Evolutionary conservation across 108 stramenopile species (phyloP), one percentile per base, ranked within the genome.

Genomic region (Pinguiococcus pyrenoidosus): DNA sequence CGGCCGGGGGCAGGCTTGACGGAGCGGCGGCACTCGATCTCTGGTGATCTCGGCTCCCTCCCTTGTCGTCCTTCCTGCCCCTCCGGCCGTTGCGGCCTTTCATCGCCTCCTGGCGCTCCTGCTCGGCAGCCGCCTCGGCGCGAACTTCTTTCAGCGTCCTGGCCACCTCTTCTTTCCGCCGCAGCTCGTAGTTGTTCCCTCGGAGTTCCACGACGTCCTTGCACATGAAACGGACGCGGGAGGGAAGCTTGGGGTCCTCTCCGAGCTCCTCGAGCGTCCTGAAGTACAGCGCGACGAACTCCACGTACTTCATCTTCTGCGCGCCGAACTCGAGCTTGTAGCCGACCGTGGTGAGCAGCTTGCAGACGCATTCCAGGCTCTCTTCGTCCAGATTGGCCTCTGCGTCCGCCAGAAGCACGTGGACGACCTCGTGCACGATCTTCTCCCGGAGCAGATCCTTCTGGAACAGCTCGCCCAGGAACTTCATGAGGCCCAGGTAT

Each of bases 401-500:
- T n/a, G n/a, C n/a, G 2, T 27, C 38, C 9, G 20, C 29, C 50
- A 51, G 36, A 20, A 37, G 36, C 18, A 29, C 37, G 28, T 37
- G 36, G n/a, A 20, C 46, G 40, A 49, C 48, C 49, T 48, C 27
- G 25, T 52, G 56, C 16, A 62, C 58, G 49, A 59, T 41, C 29
- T 52, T 51, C 39, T 58, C 60, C 49, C 37, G 58, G 0, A 62
- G 49, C 29, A 62, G 56, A 29, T 59, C 60, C 51, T 49, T 47
- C 56, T 52, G 35, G 56, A 51, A 62, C 41, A 62, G 49, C 39
- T 62, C 60, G 2, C 60, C 60, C 18, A 62, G 49, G 29, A 62
- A 62, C 16, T 56, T 36, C 59, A 61, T 61, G 59, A 57, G 59
- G 21, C 59, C 59, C 49, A 51, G 25, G 39, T 59, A 59, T 32